Percentiles rank a stretch among this genome's conserved stretches.
These are phyloP conservation scores for Hymenoscyphus fructigenus DNA, from an alignment of 2,329 filamentous ascomycete species.

Conservation along the genomic window DNA sequence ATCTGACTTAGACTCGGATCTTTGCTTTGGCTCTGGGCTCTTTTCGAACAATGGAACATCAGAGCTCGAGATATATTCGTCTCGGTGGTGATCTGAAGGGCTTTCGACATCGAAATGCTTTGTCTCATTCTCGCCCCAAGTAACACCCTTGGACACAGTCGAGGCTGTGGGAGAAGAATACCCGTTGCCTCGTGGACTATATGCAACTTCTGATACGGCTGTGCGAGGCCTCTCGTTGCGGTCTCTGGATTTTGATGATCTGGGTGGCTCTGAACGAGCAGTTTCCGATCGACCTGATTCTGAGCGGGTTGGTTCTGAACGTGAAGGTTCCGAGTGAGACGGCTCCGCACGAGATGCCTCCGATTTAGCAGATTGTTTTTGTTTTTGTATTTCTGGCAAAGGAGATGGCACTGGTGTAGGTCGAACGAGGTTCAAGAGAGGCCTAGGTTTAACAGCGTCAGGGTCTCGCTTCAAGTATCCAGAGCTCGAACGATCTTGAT, in stretches of 20 bases:
- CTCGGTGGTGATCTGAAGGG: slow-evolving; percentile 44
- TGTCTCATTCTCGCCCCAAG: slow-evolving; percentile 64
- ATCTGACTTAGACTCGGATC: slow-evolving; percentile 35
- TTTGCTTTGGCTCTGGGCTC: slow-evolving; percentile 35
- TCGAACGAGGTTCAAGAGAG: slow-evolving; percentile 59
- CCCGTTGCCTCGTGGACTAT: slow-evolving; percentile 43
- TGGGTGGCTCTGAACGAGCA: slow-evolving; percentile 11
- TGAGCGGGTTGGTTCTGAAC: slow-evolving; percentile 4
- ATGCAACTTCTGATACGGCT: slow-evolving; percentile 39
- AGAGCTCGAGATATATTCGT: slow-evolving; percentile 31
- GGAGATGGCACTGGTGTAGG: slow-evolving; percentile 59
- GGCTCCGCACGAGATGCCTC: slow-evolving; percentile 27
- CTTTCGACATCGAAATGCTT: slow-evolving; percentile 63
- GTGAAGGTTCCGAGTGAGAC: slow-evolving; percentile 16
- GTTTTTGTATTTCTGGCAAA: slow-evolving; percentile 42
- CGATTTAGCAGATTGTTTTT: slow-evolving; percentile 30
- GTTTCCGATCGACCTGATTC: slow-evolving; percentile 12
- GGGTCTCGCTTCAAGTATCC: slow-evolving; percentile 32
- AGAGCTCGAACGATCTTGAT: slow-evolving; percentile 21
- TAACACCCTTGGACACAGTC: slow-evolving; percentile 55
- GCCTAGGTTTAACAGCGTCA: slow-evolving; percentile 40
- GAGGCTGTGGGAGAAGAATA: slow-evolving; percentile 41
- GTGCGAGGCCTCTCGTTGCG: slow-evolving; percentile 10
- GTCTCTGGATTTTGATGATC: slow-evolving; percentile 31
- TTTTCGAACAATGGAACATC: slow-evolving; percentile 31